Percentiles rank a stretch among this genome's conserved stretches.
These are phyloP conservation scores for Pyricularia sp. DNA, from an alignment of 2,329 filamentous ascomycete species.

Conservation along the genomic window DNA sequence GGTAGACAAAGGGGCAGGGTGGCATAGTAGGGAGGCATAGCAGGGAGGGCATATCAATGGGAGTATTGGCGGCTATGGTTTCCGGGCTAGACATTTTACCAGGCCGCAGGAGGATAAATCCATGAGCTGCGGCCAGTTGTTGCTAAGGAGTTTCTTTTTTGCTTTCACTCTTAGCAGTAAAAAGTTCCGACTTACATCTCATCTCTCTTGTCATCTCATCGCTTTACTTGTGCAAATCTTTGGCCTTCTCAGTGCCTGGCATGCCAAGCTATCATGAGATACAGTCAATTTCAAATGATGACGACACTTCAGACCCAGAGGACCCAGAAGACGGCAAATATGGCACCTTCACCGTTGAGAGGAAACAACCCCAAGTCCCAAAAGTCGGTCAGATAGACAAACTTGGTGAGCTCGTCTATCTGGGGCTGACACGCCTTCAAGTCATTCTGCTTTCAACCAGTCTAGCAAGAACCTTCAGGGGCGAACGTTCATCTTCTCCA, in stretches of 20 bases:
- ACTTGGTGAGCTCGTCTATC: background rate
- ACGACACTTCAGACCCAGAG: background rate
- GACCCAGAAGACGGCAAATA: background rate
- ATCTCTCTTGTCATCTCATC: background rate
- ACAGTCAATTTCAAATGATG: background rate
- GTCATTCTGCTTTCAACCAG: background rate
- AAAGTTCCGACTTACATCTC: too few species aligned
- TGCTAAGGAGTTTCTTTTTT: too few species aligned
- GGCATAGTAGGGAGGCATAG: too few species aligned
- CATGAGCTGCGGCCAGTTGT: too few species aligned
- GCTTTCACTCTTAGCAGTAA: background rate
- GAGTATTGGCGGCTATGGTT: too few species aligned
- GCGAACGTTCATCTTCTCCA: background rate
- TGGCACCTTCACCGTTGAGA: background rate
- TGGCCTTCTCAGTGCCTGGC: too few species aligned
- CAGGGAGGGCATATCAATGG: too few species aligned
- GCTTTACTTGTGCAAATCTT: background rate
- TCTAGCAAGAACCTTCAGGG: background rate
- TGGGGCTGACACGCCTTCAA: conserved; percentile 1
- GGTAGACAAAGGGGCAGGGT: too few species aligned
- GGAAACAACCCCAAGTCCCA: background rate
- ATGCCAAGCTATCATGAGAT: background rate
- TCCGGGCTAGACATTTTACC: too few species aligned
- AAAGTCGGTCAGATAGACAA: background rate
- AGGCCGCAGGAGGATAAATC: too few species aligned